Base-by-base conservation (phyloP, 2,329 filamentous ascomycete genomes). In the Hymenoscyphus albidus region DNA sequence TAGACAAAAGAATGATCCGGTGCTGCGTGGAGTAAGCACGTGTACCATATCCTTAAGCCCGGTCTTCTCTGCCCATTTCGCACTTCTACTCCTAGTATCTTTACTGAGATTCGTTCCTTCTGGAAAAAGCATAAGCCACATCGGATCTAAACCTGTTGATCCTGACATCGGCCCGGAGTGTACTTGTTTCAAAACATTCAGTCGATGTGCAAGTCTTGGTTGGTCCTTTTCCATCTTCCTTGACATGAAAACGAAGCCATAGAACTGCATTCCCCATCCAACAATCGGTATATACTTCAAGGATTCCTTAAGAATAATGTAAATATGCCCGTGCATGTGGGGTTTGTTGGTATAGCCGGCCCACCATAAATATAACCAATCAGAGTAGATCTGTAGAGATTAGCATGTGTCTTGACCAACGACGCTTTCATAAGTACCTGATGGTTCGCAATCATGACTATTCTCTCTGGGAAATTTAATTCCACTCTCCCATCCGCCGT, bases 301-400 rank as follows among this genome's bases (percentile, higher is more conserved):
- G 1, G 91, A 93, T 75, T 96, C 91, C 74, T 96, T 96, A 61
- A 96, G 80, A 72, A 96, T 94, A 75, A 96, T 96, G 79, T 92
- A 96, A 72, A 96, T 83, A 74, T 92, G 89, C 12, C 93, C 92
- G 72, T 95, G 90, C 85, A 92, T 92, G 62, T 84, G 83, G 64
- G 90, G 90, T 1, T 72, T 76, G 73, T 88, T 88, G 32, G 90
- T 92, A 73, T 96, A 96, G n/a, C 88, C 91, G 32, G 92, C 88
- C 92, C 92, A 96, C 92, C 92, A 96, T 7, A 96, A 84, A 75
- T 96, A 96, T 9, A 96, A 78, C 92, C 92, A 96, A 78, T 96
- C 92, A 9, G 92, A 94, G 75, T 96, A 96, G 61, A 96, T 88
- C 84, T 84, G 69, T 31, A 32, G 14, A 56, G 40, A 69, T 73